Percentiles rank a stretch among this genome's conserved stretches.
Conservation (phyloP, 306 rosid genomes). For the Casuarina cunninghamiana region DNA sequence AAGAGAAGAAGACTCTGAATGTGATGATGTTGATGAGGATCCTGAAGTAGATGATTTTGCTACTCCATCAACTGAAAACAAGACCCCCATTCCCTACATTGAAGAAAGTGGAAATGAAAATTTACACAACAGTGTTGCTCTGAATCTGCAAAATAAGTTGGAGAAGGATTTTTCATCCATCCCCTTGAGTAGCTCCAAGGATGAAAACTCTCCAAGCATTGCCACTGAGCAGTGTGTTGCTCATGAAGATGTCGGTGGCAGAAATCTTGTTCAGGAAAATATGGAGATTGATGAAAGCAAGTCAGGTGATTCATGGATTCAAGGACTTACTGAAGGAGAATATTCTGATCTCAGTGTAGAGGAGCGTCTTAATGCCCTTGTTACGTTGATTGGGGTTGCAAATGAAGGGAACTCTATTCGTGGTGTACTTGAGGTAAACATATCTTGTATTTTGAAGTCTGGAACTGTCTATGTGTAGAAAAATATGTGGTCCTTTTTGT, state of each 20-base stretch:
- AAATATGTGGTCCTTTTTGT: constrained; percentile 11
- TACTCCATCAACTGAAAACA: constrained; percentile 53
- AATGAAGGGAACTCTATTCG: constrained; percentile 98
- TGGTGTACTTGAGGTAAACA: constrained; percentile 82
- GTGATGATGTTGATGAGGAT: constrained; percentile 96
- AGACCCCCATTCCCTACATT: constrained; percentile 45
- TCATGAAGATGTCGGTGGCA: constrained; percentile 37
- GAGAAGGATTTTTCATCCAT: constrained; percentile 49
- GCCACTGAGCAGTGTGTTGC: constrained; percentile 39
- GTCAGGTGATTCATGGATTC: constrained; percentile 97
- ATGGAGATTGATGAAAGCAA: constrained; percentile 98
- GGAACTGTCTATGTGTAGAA: constrained; percentile 1
- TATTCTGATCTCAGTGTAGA: constrained; percentile 91
- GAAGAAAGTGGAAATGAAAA: constrained; percentile 58
- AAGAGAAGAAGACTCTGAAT: constrained; percentile 91
- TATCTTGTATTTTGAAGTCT: background rate
- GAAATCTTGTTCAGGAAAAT: constrained; percentile 60
- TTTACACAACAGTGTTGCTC: constrained; percentile 40
- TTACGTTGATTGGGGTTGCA: constrained; percentile 80
- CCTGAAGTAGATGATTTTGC: constrained; percentile 84
- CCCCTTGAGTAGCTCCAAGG: constrained; percentile 59
- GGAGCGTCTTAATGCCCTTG: constrained; percentile 91
- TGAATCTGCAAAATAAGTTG: constrained; percentile 49
- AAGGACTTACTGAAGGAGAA: constrained; percentile 93
- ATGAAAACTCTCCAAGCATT: constrained; percentile 42